These are phyloP conservation scores for Penium margaritaceum DNA, from an alignment of 139 green algal genomes.

Conservation along the genomic window DNA sequence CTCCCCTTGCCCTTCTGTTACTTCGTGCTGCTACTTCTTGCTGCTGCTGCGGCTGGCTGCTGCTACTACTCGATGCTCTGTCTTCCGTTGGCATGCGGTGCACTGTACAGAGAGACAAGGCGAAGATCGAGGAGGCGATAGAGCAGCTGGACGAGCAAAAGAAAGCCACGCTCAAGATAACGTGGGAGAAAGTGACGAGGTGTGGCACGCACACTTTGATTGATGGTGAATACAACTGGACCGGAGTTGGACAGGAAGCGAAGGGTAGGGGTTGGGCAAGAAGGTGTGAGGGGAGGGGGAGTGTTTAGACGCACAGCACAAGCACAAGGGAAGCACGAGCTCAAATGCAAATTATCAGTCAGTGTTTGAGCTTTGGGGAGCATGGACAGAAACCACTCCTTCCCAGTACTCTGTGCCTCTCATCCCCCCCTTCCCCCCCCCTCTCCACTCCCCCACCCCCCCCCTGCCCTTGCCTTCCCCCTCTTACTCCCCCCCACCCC, in stretches of 20 bases:
- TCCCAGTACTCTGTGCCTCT: no score
- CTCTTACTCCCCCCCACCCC: neutral
- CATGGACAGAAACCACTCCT: no score
- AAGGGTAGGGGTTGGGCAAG: no score
- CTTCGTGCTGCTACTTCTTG: neutral
- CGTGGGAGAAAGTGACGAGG: constrained; percentile 76
- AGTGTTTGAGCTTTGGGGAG: no score
- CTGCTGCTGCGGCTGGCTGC: neutral
- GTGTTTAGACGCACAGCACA: neutral
- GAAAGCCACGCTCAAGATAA: constrained; percentile 68
- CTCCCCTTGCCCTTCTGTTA: neutral
- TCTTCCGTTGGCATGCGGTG: neutral
- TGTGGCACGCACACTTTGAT: neutral
- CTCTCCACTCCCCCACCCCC: neutral
- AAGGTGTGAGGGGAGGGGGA: neutral
- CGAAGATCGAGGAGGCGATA: constrained; percentile 78
- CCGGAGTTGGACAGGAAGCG: no score
- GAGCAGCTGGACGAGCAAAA: constrained; percentile 94
- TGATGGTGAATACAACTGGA: no score
- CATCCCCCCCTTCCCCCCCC: neutral
- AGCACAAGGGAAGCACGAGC: neutral
- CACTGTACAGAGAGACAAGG: constrained; percentile 59
- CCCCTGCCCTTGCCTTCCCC: neutral
- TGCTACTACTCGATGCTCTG: neutral
- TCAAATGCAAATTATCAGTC: no score